These are phyloP conservation scores for Tubosaeta sp. DNA, from an alignment of 768 basidiomycete genomes.

Conservation along the genomic window DNA sequence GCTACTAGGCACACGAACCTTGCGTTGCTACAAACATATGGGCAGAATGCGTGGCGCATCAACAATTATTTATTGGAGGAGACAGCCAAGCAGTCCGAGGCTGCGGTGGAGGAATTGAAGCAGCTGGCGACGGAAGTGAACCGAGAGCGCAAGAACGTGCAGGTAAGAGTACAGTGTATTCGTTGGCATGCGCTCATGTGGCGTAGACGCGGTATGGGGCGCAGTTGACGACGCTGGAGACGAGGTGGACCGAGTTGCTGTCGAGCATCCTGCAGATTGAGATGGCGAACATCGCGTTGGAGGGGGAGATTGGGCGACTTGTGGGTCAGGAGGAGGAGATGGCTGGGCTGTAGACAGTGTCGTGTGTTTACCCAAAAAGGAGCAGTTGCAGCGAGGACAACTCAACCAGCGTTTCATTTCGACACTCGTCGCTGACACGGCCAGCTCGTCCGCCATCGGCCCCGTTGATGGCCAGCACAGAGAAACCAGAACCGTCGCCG, in stretches of 20 bases:
- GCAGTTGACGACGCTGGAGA: constrained; percentile 79
- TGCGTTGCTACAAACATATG: constrained; percentile 79
- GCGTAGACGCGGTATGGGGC: constrained; percentile 69
- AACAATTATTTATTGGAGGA: constrained; percentile 86
- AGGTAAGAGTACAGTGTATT: constrained; percentile 41
- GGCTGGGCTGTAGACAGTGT: constrained; percentile 29
- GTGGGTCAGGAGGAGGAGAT: constrained; percentile 60
- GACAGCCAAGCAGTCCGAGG: constrained; percentile 67
- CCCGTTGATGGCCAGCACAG: constrained; percentile 80
- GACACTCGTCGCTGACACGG: constrained; percentile 5
- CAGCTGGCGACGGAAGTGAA: constrained; percentile 82
- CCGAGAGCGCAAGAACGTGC: constrained; percentile 79
- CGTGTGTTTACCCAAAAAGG: constrained; percentile 22
- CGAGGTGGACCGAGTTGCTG: constrained; percentile 89
- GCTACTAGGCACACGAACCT: constrained; percentile 72
- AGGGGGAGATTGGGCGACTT: constrained; percentile 68
- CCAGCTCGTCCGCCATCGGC: constrained; percentile 29
- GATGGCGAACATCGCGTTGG: constrained; percentile 89
- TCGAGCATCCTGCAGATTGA: constrained; percentile 90
- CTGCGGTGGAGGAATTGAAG: constrained; percentile 70
- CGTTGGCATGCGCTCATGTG: neutral
- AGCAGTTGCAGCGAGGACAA: constrained; percentile 6
- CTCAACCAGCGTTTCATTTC: neutral
- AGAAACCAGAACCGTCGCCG: constrained; percentile 38
- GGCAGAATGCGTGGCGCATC: constrained; percentile 87